Evolutionary conservation across 2,329 filamentous ascomycete species (phyloP), one percentile per base, ranked within the genome.

Genomic region (Stagonosporopsis rhizophila): DNA sequence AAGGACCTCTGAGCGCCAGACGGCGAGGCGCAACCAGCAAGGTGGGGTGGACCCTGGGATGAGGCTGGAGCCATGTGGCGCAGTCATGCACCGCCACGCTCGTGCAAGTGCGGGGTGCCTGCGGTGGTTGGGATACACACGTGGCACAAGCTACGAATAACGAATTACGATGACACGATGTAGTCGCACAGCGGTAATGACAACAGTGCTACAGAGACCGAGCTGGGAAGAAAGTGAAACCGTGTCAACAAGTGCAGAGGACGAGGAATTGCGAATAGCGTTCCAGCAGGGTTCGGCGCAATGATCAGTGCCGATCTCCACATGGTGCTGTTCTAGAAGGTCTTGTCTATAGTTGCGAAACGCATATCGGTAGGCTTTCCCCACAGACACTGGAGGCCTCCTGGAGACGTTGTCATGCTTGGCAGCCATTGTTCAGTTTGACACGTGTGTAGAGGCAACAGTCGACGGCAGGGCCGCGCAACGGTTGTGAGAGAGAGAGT

Each of bases 1-100:
- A 62, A 64, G 48, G 62, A 68, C n/a, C 59, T 67, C 25, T 69
- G 59, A 67, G 45, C 25, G n/a, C 15, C 12, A 28, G 15, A 45
- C 22, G 4, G 44, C 32, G 20, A 38, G 14, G 32, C 23, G 23
- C 15, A 39, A 27, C 9, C 6, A 7, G 15, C 28, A 32, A 25
- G 6, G 19, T 14, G 25, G 45, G 6, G 17, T 20, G 20, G 22
- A 25, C 7, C 23, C 4, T 3, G 15, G 1, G 15, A 38, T 14
- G 14, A 25, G 52, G 30, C 19, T 23, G 27, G 9, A 12, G 15
- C 37, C 19, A 11, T 41, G 37, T 42, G 44, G 44, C 44, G 44
- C 44, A 41, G 19, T 1, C 38, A 42, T n/a, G 23, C 39, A 28
- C 15, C 39, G 39, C 39, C 22, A 23, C 39, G 25, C 39, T 17